A percentile compares a stretch with the other conserved stretches of the same genome.
phyloP scores from a whole-genome alignment of 2,329 filamentous ascomycete genomes.

The Colletotrichum siamense region DNA sequence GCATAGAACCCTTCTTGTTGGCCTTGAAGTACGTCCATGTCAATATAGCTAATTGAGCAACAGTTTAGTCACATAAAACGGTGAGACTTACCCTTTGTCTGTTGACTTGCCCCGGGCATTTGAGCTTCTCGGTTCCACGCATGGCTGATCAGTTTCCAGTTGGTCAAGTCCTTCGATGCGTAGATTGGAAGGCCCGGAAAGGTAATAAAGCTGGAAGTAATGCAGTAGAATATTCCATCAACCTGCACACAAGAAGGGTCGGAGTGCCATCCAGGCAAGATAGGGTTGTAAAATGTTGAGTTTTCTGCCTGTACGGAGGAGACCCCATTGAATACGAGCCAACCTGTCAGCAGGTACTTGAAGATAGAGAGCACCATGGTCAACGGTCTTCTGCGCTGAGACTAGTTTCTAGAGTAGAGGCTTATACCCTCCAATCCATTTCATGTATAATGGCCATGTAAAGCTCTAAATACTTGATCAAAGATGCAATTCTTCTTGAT shows the following conservation, averaged over 20 bases:
- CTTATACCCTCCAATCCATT: no score
- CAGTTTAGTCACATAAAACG: accelerated
- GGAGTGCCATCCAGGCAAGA: not conserved
- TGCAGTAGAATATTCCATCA: not conserved
- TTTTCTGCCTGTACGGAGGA: not conserved
- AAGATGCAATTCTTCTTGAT: not conserved
- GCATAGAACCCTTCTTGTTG: not conserved
- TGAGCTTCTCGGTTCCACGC: not conserved
- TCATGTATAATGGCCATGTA: no score
- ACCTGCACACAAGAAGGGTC: not conserved
- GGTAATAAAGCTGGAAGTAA: not conserved
- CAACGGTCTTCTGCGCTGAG: not conserved
- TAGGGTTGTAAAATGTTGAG: not conserved
- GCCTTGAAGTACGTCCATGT: not conserved
- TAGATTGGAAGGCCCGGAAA: not conserved
- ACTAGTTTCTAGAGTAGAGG: no score
- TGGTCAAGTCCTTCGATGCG: not conserved
- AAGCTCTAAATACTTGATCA: not conserved
- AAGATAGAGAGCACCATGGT: not conserved
- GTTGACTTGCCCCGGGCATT: not conserved
- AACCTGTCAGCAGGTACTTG: not conserved
- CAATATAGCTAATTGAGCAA: accelerated
- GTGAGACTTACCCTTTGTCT: not conserved
- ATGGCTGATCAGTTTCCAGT: not conserved
- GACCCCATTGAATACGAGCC: not conserved